Base-by-base conservation (phyloP, 1,284 basidiomycete genomes). In the Gymnopus androsaceus region DNA sequence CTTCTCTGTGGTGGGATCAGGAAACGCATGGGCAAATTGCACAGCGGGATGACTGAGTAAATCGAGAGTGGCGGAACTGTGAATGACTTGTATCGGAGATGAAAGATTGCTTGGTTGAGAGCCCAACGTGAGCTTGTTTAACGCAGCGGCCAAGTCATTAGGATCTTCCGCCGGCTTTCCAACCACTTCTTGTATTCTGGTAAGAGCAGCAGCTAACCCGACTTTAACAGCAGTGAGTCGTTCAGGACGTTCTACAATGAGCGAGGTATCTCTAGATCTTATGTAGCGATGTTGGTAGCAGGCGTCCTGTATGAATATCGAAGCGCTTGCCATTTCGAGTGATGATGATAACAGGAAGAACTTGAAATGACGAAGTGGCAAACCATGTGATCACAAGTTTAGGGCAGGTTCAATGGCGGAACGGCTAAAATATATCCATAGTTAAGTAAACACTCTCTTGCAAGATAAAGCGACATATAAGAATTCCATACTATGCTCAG, bases 231-330 rank as follows among this genome's bases (percentile, higher is more conserved):
- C 93, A 44, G 87, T 81, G 14, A 97, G 73, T n/a, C 94, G 83
- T 69, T 95, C 90, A 0, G 94, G 94, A n/a, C 92, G 81, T 68
- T 97, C 94, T 19, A 94, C 84, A 56, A 95, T 87, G 53, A 78
- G 76, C 0, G 88, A 90, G 1, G 78, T 77, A 64, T 92, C 86
- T 54, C 81, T 74, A 12, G 86, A 85, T 15, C 93, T 86, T 56
- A 94, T 92, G 66, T 85, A 95, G 50, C 79, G 81, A 69, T 97
- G 94, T 53, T 81, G 73, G 9, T 84, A 74, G 66, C 89, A 91
- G 9, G 81, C 79, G 59, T 88, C 83, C 68, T 92, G 89, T 12
- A 91, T 66, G 56, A 78, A 79, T 33, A 77, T 66, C 11, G 48
- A 50, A 28, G 48, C 36, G 25, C 15, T 50, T 38, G 48, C 25